Evolutionary conservation across 805 yeast species (phyloP).

Genomic region (Wickerhamomyces tratensis): DNA sequence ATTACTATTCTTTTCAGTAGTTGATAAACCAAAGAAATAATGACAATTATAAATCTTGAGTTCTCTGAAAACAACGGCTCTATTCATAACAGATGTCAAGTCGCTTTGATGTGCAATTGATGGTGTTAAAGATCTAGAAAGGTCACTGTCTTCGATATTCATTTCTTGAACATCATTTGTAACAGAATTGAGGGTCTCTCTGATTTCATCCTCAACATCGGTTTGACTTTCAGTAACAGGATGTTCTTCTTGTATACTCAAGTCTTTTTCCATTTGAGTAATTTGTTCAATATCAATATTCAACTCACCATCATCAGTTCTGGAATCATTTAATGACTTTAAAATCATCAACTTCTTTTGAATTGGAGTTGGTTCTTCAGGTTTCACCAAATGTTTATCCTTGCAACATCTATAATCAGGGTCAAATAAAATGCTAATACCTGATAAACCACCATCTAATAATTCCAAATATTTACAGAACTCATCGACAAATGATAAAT

Average conservation of each 20-base stretch:
- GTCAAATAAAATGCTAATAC: conserved; percentile 64
- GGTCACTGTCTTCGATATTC: conserved; percentile 28
- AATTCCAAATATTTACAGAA: conserved; percentile 46
- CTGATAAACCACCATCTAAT: conserved; percentile 54
- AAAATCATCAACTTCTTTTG: conserved; percentile 21
- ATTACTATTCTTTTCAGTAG: conserved; percentile 31
- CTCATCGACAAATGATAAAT: conserved; percentile 35
- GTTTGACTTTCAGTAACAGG: conserved; percentile 13
- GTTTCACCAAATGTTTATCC: conserved; percentile 22
- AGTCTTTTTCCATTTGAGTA: conserved; percentile 20
- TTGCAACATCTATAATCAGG: conserved; percentile 40
- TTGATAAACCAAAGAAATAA: conserved; percentile 52
- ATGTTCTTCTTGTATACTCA: conserved; percentile 2
- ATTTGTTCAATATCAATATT: conserved; percentile 28
- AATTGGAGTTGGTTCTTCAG: conserved; percentile 2
- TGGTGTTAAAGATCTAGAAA: conserved; percentile 23
- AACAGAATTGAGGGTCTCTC: conserved; percentile 26
- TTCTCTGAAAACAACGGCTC: conserved; percentile 48
- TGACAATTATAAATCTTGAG: conserved; percentile 53
- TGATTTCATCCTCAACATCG: conserved; percentile 17
- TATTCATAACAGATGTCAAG: conserved; percentile 38
- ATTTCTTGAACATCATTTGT: conserved; percentile 32
- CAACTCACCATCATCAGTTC: conserved; percentile 23
- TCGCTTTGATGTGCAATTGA: conserved; percentile 20
- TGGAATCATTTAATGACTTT: conserved; percentile 25